Evolutionary conservation across 225 moss, liverwort and hornwort genomes (phyloP), one percentile per base, ranked within the genome.

Genomic region (Bryoerythrophyllum caledonicum): DNA sequence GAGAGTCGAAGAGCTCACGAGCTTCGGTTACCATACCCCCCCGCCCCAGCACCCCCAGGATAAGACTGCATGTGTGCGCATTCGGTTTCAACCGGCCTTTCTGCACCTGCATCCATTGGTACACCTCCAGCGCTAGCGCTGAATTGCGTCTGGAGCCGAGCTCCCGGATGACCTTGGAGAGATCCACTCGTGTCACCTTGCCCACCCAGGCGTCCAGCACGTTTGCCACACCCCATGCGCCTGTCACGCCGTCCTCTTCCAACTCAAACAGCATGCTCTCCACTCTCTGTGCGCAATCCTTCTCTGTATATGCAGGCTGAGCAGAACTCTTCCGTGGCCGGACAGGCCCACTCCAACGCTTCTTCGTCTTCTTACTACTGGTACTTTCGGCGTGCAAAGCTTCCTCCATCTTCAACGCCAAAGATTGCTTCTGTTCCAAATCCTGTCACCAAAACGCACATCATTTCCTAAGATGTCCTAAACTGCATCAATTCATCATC

Each of bases 41-140:
- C 66, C 91, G 87, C 54, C 97, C 94, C 41, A 99, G 70, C 52
- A 99, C 90, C 34, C 93, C 94, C 10, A 99, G 76, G 56, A 93
- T 82, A 41, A 92, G 80, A 80, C 87, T 88, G 70, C 89, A 88
- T 3, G 84, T 89, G 75, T 87, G 94, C n/a, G 54, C 75, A 53
- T 89, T 90, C 1, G 97, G 97, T 83, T 91, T 99, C 51, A 99
- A 68, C 51, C 94, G 83, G 28, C 93, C 81, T 68, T 82, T 91
- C 80, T 99, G 97, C 38, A 80, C 80, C 65, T 87, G 87, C 94
- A 94, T 99, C 97, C 97, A 99, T 67, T 58, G 78, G 62, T 94
- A 88, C 19, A 93, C 91, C 49, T 93, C 87, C 20, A 93, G 74
- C 2, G 93, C 97, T 23, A 94, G 73, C 26, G 54, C 59, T 14